Evolutionary conservation across 1,139 yeast genomes (phyloP).

Genomic region (Eremothecium coryli): DNA sequence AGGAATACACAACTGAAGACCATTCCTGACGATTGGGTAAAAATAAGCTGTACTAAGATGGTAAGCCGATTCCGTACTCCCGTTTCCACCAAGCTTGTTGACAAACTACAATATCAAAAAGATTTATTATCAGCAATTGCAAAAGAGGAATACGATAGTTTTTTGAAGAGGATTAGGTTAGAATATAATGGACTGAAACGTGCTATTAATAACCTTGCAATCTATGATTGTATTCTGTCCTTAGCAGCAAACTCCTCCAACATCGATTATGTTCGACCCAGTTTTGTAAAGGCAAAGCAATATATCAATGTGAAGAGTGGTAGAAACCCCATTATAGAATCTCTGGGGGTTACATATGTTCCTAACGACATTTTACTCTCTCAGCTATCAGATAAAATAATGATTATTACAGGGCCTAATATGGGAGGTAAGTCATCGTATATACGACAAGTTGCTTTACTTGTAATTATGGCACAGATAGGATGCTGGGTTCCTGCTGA

Average conservation of each 20-base stretch:
- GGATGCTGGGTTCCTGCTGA: constrained; percentile 46
- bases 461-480: constrained; percentile 41
- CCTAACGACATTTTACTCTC: constrained; percentile 57
- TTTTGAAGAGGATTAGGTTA: constrained; percentile 38
- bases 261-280: constrained; percentile 48
- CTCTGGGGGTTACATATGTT: constrained; percentile 43
- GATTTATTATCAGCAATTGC: constrained; percentile 50
- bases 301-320: constrained; percentile 48
- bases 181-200: constrained; percentile 44
- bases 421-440: constrained; percentile 50
- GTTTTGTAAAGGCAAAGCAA: constrained; percentile 42
- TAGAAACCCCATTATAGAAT: constrained; percentile 75
- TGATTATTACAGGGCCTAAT: constrained; percentile 57
- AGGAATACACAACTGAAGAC: constrained; percentile 47
- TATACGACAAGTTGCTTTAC: constrained; percentile 39
- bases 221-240: constrained; percentile 68
- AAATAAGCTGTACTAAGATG: constrained; percentile 60
- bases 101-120: constrained; percentile 49
- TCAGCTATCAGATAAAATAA: constrained; percentile 38
- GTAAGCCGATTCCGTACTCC: constrained; percentile 72
- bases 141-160: constrained; percentile 46
- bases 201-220: constrained; percentile 46
- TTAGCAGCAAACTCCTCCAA: constrained; percentile 48
- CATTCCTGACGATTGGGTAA: constrained; percentile 68
- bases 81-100: constrained; percentile 40